Conservation (phyloP, 306 rosid species). For the Pyrus betulifolia region DNA sequence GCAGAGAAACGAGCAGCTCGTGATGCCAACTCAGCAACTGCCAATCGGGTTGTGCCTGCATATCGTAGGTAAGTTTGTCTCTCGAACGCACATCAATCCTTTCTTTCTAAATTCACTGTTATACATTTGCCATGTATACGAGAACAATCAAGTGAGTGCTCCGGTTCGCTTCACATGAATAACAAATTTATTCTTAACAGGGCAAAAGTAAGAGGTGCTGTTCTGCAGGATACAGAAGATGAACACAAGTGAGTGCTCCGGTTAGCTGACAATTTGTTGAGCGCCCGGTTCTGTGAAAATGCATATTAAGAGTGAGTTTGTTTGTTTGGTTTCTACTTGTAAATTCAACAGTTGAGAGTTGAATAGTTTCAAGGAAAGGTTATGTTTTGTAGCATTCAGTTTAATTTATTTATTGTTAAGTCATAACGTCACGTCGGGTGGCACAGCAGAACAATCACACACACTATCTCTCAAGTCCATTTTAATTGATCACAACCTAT, state of each 20-base stretch:
- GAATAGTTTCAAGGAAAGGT: neutral
- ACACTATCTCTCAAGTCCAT: no score
- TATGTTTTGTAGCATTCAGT: neutral
- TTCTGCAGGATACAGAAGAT: conserved; percentile 52
- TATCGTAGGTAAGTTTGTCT: conserved; percentile 44
- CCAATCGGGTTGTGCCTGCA: conserved; percentile 57
- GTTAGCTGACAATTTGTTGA: neutral
- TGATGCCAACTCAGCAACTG: conserved; percentile 27
- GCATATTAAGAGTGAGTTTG: neutral
- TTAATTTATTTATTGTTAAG: no score
- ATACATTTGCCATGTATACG: neutral
- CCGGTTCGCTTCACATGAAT: neutral
- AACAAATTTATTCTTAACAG: conserved; percentile 29
- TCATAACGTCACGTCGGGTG: no score
- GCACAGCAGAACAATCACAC: no score
- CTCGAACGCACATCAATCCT: neutral
- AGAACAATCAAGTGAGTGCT: no score
- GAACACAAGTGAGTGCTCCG: conserved; percentile 17
- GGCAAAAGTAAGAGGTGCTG: conserved; percentile 69
- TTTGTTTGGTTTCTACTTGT: no score
- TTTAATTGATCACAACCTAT: no score
- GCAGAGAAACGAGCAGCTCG: conserved; percentile 42
- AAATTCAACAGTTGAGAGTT: neutral
- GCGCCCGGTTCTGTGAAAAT: neutral
- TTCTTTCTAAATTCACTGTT: neutral